Evolutionary conservation across 2,329 filamentous ascomycete species (phyloP), one percentile per base, ranked within the genome.

Genomic region (Akanthomyces muscarius): DNA sequence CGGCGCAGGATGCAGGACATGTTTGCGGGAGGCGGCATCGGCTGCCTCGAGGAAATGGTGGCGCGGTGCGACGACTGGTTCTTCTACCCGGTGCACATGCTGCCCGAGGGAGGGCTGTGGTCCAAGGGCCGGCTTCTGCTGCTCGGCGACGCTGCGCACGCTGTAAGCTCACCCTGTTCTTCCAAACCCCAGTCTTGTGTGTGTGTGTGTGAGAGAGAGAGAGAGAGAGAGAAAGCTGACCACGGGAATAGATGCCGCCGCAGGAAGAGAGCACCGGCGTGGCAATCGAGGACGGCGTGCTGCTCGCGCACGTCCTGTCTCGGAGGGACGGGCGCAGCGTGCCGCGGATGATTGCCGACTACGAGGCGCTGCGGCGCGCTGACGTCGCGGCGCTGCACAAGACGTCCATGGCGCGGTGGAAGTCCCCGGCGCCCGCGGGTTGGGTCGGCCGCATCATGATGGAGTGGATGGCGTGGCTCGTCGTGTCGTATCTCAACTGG

Each of bases 131-230:
- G 69, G 11, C 69, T 69, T 51, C 74, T 86, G 5, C 71, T 87
- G 2, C 71, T 86, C 3, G 84, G 84, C 4, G 84, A 86, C 69
- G 83, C 83, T 2, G 83, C 82, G 0, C 83, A 86, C 71, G 82
- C 83, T 54, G 68, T 67, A 56, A 62, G 68, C 63, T 18, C 21
- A 8, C 16, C 54, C 5, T 21, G 18, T 25, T 10, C 36, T 53
- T 41, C 28, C 3, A 30, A 30, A 30, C 28, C 28, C 21, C 14
- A 7, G 18, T 25, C 30, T 41, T 21, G 2, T 38, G 18, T 13
- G 28, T 60, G 25, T 14, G 21, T 21, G 11, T 33, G 21, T 1
- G 21, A 21, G 21, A 21, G 21, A 21, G 21, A 21, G 21, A 21
- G 21, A 21, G 21, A 21, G 21, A 21, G 21, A 1, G 21, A 30